Conservation (phyloP, 2,329 filamentous ascomycete species). For the Beauveria caledonica region DNA sequence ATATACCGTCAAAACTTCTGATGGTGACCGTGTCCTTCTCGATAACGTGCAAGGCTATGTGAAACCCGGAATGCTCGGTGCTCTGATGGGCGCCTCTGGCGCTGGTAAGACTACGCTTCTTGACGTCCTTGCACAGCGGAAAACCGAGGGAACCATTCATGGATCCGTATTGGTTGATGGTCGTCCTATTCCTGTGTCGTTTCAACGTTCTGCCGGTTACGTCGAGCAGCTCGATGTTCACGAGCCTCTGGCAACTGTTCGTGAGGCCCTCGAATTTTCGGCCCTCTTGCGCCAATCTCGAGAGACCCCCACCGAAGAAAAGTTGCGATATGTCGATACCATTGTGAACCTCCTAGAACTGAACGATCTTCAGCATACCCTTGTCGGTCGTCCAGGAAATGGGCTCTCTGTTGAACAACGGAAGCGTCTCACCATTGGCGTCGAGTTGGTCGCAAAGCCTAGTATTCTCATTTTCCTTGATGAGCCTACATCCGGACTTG, state of each 20-base stretch:
- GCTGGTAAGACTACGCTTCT: neutral
- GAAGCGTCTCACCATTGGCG: constrained; percentile 68
- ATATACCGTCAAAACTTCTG: neutral
- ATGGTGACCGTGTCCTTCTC: neutral
- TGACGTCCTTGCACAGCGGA: neutral
- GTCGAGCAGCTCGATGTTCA: constrained; percentile 40
- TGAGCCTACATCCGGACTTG: constrained; percentile 58
- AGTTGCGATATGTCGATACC: neutral
- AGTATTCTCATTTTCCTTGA: constrained; percentile 27
- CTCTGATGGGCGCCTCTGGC: neutral
- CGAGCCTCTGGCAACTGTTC: constrained; percentile 39
- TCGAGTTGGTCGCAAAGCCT: constrained; percentile 42
- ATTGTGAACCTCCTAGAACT: neutral
- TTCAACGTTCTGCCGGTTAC: neutral
- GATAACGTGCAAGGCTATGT: neutral
- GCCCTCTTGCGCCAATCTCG: constrained; percentile 51
- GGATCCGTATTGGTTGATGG: neutral
- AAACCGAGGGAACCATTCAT: neutral
- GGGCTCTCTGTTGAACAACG: constrained; percentile 37
- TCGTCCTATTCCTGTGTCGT: neutral
- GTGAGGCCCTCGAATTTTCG: constrained; percentile 37
- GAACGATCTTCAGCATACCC: neutral
- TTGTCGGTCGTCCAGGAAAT: neutral
- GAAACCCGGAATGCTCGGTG: neutral
- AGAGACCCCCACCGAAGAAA: neutral